Base-by-base conservation (phyloP, 768 basidiomycete species). In the Boletus vermiculosoides region DNA sequence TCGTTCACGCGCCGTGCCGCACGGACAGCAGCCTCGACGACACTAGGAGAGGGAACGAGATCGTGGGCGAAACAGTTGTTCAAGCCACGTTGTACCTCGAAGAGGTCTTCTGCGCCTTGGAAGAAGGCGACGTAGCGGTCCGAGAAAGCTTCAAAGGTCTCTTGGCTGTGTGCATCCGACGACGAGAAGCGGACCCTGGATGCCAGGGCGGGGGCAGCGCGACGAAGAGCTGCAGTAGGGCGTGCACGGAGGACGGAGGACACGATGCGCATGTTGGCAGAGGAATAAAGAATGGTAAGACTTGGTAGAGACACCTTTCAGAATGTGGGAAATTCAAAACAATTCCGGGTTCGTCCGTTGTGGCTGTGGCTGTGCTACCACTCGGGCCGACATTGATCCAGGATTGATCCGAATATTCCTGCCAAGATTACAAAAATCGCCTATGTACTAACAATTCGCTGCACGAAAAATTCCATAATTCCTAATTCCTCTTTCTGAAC, bases 61-160 rank as follows among this genome's bases (percentile, higher is more conserved):
- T 99, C 97, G 74, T 98, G 96, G 3, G 97, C 92, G 73, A 99
- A 99, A 79, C 95, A 98, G 83, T 99, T 99, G 82, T 99, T 98
- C 67, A 99, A 80, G 39, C 97, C 97, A 50, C 97, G 92, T 77
- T 99, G 96, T 62, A 99, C 90, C 80, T 99, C 97, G 71, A 99
- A 99, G 56, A 98, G 83, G 77, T 99, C 97, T 70, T 94, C 86
- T 48, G 93, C 94, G 54, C 84, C 81, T 70, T 90, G 77, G 83
- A 99, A 99, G 77, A 99, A 99, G 62, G 80, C 80, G 69, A 94
- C 87, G 77, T 98, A 98, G 71, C 96, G 92, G 59, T 87, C 83
- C 67, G 91, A 92, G 81, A 98, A 98, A 45, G 89, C 83, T 73
- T 97, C 95, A 75, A 93, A 98, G 18, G 90, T 83, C 78, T 98